These are phyloP conservation scores for Trichosporon sp. DNA, from an alignment of 1,284 basidiomycete species.

Conservation along the genomic window DNA sequence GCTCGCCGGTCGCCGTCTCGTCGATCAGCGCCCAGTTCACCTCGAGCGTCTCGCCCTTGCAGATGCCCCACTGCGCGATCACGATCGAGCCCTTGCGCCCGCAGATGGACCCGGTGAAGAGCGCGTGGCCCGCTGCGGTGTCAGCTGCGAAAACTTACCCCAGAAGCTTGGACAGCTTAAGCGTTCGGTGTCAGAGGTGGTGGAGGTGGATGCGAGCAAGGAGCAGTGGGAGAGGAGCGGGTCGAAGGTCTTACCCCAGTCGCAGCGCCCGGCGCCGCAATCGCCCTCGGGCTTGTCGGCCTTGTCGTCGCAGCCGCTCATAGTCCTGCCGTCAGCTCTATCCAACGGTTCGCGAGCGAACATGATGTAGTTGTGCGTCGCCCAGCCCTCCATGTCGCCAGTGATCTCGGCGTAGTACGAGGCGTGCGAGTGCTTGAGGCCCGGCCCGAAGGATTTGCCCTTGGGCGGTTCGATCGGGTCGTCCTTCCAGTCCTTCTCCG, in stretches of 20 bases:
- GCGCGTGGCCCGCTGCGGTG: not conserved
- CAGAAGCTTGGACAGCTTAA: no score
- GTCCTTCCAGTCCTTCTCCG: not conserved
- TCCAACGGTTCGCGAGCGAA: not conserved
- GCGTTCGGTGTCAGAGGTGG: no score
- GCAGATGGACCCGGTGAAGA: not conserved
- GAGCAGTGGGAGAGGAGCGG: not conserved
- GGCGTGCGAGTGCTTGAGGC: not conserved
- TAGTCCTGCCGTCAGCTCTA: not conserved
- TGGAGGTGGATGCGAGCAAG: no score
- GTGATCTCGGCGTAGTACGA: not conserved
- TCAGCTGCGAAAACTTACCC: not conserved
- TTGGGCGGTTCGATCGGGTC: not conserved
- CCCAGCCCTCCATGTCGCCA: constrained; percentile 3
- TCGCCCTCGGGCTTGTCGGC: not conserved
- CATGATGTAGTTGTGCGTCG: not conserved
- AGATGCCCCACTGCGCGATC: not conserved
- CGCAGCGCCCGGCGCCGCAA: not conserved
- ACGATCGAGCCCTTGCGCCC: not conserved
- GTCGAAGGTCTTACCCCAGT: not conserved
- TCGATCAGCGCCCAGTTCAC: not conserved
- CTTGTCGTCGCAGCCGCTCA: not conserved
- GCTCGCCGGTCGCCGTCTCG: not conserved
- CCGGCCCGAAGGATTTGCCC: not conserved
- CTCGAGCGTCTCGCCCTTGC: not conserved